Evolutionary conservation across 176 grass and related monocot genomes (phyloP), one percentile per base, ranked within the genome.

Genomic region (Urochloa ruziziensis): DNA sequence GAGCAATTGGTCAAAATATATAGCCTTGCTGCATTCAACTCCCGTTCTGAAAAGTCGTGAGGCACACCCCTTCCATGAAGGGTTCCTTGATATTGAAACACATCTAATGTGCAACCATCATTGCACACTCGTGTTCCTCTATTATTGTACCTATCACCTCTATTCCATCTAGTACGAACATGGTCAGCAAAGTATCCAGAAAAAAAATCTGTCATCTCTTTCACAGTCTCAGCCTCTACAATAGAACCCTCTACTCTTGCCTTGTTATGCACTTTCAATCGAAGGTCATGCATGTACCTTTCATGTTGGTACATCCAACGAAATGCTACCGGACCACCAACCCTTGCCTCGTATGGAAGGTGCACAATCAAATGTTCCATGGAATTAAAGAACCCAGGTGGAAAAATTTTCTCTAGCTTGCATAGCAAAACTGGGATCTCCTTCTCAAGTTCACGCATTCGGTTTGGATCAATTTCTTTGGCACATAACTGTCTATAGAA

Each of bases 281-380:
- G 2, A 3, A 72, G 52, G 11, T 72, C 15, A 2, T 46, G 52
- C 64, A 70, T 56, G 17, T 18, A 39, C 64, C 79, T 81, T 56
- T 40, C 9, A 42, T 23, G 42, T 43, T 43, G 40, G 42, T 44
- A 74, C 71, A 74, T 74, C 29, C 77, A 67, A 0, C 11, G 30
- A 66, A 52, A 80, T 66, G 43, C 19, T 8, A 52, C 30, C 11
- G 29, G 77, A 6, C 61, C 43, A 2, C 61, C 61, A 34, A 79
- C 76, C 42, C 59, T 64, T 64, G 60, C 76, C 27, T 78, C 58
- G 44, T 47, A 78, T 14, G 76, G 76, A 65, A 79, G 40, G 48
- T 65, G 76, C 42, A 79, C 59, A 29, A 79, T 79, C 18, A 79
- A 18, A 79, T 79, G 76, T 64, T 79, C 28, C 40, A 79, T 73